These are phyloP conservation scores for Cinnamomum chago DNA, from an alignment of 164 flowering plant species.

Conservation along the genomic window DNA sequence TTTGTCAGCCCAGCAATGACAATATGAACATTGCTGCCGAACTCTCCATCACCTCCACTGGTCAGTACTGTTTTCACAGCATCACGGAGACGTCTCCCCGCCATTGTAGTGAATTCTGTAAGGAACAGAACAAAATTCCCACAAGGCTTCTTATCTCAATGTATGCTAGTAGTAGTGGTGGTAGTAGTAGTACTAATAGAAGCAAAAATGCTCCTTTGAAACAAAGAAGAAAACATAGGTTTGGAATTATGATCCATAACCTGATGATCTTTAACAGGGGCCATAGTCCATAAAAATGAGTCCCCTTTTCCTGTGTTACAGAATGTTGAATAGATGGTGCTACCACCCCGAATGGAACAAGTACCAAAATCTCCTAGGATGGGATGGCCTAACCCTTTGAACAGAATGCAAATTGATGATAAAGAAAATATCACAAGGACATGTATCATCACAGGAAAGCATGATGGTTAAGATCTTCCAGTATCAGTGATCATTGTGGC, in stretches of 20 bases:
- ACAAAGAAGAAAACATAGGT: neutral
- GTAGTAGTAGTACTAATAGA: neutral
- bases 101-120: constrained; percentile 96
- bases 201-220: neutral
- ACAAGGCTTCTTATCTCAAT: neutral
- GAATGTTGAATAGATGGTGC: neutral
- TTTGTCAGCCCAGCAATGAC: constrained; percentile 92
- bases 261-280: neutral
- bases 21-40: constrained; percentile 55
- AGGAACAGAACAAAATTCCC: neutral
- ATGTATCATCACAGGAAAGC: too few relatives aligned
- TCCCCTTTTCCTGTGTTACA: neutral
- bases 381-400: too few relatives aligned
- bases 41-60: constrained; percentile 36
- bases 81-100: constrained; percentile 97
- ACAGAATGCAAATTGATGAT: too few relatives aligned
- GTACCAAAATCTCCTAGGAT: neutral
- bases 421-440: too few relatives aligned
- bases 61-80: constrained; percentile 70
- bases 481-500: too few relatives aligned
- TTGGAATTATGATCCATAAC: neutral
- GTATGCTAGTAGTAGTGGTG: neutral
- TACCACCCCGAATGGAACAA: neutral
- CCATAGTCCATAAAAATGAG: neutral
- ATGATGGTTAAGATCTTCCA: too few relatives aligned